Percentiles rank a stretch among this genome's conserved stretches.
These are phyloP conservation scores for Penicillium sp. DNA, from an alignment of 2,329 filamentous ascomycete genomes.

Conservation along the genomic window DNA sequence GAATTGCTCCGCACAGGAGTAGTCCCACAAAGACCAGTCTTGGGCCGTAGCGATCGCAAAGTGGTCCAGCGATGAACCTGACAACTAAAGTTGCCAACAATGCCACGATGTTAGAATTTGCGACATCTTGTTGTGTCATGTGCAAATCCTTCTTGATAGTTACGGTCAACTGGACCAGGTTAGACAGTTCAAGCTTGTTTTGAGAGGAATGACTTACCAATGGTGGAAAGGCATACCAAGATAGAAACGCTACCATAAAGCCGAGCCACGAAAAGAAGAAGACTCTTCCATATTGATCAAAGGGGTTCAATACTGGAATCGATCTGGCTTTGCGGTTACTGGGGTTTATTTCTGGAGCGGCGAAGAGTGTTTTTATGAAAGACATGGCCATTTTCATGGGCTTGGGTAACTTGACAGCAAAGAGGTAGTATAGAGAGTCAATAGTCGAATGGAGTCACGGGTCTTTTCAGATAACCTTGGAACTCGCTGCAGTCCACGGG, in stretches of 20 bases:
- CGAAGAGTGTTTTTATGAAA: conserved; percentile 31
- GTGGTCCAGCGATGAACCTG: conserved; percentile 74
- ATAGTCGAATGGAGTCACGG: neutral
- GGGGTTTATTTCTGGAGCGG: conserved; percentile 74
- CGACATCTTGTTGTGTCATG: conserved; percentile 69
- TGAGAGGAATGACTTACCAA: conserved; percentile 56
- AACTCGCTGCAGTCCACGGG: neutral
- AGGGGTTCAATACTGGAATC: conserved; percentile 74
- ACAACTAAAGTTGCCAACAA: conserved; percentile 74
- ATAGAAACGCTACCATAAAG: conserved; percentile 86
- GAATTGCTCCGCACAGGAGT: conserved; percentile 76
- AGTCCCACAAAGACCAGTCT: conserved; percentile 76
- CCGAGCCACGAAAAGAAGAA: conserved; percentile 90
- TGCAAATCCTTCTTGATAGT: conserved; percentile 79
- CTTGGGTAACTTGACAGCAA: neutral
- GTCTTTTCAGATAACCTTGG: neutral
- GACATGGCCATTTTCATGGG: conserved; percentile 19
- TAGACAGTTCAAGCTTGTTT: neutral
- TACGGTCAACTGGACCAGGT: conserved; percentile 57
- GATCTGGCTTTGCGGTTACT: conserved; percentile 80
- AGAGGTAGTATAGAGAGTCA: neutral
- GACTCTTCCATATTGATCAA: conserved; percentile 79
- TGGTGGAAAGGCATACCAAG: conserved; percentile 88
- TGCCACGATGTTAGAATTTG: conserved; percentile 89
- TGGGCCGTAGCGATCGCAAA: conserved; percentile 84